Evolutionary conservation across 108 stramenopile species (phyloP), one percentile per base, ranked within the genome.

Genomic region (Cyclotella cryptica): DNA sequence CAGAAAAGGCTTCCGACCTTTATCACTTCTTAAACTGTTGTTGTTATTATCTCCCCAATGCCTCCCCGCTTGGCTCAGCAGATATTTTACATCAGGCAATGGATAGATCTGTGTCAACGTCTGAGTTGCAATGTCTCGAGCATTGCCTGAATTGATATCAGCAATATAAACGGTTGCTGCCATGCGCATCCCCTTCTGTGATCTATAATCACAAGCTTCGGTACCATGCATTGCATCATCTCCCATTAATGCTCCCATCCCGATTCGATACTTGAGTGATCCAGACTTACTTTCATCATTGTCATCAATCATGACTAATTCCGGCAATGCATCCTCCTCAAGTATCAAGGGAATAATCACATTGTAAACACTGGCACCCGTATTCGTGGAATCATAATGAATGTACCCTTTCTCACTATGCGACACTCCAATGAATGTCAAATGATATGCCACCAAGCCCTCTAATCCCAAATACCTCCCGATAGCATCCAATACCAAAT

Each of bases 171-270:
- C 70, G 0, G 87, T 88, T 14, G 87, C 84, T 17, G 86, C 85
- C 70, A 92, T 28, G 17, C 90, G 80, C 54, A 89, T 86, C 42
- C 88, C 87, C 40, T 83, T 80, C 11, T 46, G 75, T 30, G 79
- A 71, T 13, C 88, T 82, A 75, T 92, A 92, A 64, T 89, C 86
- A 69, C 86, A 87, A 55, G 84, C 79, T 26, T 79, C 88, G 0
- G 90, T 92, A 10, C 86, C 88, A 43, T 92, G 90, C 43, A 75
- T 51, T 22, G 87, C 81, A 40, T 88, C 87, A 52, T 87, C 90
- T 29, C 90, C 90, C 64, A 92, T 74, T 63, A 88, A 73, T 39
- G 85, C 72, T 13, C 87, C 90, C 18, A 69, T 65, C 47, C 85
- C 82, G 2, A 83, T 73, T 45, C 67, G 52, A 28, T 88, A 79